Conservation (phyloP, 2,329 filamentous ascomycete genomes). For the Leptographium flavum region DNA sequence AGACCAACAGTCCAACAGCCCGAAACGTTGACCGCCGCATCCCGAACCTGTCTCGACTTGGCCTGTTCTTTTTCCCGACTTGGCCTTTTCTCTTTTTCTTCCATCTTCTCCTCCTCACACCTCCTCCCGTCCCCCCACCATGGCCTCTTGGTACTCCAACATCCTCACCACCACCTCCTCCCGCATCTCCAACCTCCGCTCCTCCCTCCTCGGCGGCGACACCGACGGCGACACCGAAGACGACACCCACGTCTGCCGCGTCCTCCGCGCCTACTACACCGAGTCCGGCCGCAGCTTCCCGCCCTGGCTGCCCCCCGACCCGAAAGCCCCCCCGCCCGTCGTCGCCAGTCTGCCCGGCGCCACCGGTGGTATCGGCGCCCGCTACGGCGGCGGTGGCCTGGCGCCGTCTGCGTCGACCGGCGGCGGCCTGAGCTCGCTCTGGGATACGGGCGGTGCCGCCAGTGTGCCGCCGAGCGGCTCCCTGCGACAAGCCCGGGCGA, state of each 20-base stretch:
- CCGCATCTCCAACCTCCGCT: constrained; percentile 50
- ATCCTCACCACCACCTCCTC: constrained; percentile 51
- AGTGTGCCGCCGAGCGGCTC: constrained; percentile 27
- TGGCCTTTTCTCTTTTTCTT: too few relatives aligned
- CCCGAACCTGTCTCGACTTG: too few relatives aligned
- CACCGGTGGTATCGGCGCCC: constrained; percentile 33
- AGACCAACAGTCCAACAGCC: too few relatives aligned
- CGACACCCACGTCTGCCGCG: constrained; percentile 87
- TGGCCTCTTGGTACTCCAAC: constrained; percentile 74
- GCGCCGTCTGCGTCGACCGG: neutral
- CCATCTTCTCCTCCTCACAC: neutral
- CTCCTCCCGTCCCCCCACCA: constrained; percentile 20
- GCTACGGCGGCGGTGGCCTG: constrained; percentile 30
- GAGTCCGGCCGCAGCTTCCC: constrained; percentile 77
- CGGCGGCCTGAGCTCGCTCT: constrained; percentile 39
- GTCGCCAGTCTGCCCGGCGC: constrained; percentile 34
- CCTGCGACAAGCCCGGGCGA: constrained; percentile 26
- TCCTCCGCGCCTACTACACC: constrained; percentile 81
- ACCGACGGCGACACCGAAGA: constrained; percentile 65
- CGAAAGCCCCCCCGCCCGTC: constrained; percentile 50
- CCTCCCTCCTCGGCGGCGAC: constrained; percentile 53
- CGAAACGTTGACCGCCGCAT: neutral
- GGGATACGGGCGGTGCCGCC: constrained; percentile 31
- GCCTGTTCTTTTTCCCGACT: too few relatives aligned
- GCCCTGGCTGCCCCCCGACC: constrained; percentile 77